A percentile compares a stretch with the other conserved stretches of the same genome.
phyloP scores from a whole-genome alignment of 306 rosid species.

The Chamaecrista fasciculata region DNA sequence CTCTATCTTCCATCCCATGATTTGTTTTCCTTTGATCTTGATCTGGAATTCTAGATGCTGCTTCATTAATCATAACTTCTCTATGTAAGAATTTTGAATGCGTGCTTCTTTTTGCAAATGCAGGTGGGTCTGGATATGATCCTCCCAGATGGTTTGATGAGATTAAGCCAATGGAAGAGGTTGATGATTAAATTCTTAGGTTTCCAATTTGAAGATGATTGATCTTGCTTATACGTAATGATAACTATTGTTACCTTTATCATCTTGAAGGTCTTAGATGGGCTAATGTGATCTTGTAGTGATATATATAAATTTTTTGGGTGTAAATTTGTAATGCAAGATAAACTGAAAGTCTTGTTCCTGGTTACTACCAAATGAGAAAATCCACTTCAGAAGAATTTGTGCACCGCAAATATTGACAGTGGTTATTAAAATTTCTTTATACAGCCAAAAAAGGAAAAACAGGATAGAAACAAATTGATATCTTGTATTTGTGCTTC shows the following conservation, averaged over 20 bases:
- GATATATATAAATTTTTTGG: neutral
- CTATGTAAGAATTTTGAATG: neutral
- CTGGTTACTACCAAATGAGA: slow-evolving; percentile 3
- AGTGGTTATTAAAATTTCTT: neutral
- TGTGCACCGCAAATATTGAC: neutral
- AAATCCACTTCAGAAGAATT: slow-evolving; percentile 1
- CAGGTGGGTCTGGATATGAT: slow-evolving; percentile 89
- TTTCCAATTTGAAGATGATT: neutral
- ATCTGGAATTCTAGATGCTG: neutral
- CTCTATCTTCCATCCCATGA: neutral
- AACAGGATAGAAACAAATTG: neutral
- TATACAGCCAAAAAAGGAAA: neutral
- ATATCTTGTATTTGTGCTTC: neutral
- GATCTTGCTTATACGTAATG: neutral
- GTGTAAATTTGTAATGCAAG: slow-evolving; percentile 11
- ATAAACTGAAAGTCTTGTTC: slow-evolving; percentile 11
- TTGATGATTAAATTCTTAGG: slow-evolving; percentile 15
- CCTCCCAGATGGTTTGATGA: slow-evolving; percentile 91
- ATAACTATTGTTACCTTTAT: neutral
- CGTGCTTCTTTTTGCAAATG: neutral
- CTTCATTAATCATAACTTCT: too few relatives aligned
- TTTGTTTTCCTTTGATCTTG: neutral
- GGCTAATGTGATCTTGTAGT: neutral
- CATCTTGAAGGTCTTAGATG: slow-evolving; percentile 10
- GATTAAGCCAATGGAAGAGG: slow-evolving; percentile 44